These are phyloP conservation scores for Ailanthus altissimus DNA, from an alignment of 345 rosid genomes.

Conservation along the genomic window DNA sequence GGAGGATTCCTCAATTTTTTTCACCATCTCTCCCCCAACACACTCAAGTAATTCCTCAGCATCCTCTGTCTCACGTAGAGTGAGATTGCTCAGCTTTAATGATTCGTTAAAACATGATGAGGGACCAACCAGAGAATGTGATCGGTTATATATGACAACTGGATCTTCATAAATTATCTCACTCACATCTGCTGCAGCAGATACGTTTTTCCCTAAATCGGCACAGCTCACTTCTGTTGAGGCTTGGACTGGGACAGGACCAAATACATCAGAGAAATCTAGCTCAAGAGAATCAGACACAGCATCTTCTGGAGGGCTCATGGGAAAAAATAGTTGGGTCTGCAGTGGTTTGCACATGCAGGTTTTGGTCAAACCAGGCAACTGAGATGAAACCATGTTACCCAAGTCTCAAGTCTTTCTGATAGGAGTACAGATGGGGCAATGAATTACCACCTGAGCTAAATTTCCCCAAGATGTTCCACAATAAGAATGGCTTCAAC, in stretches of 20 bases:
- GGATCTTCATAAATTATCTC: constrained; percentile 68
- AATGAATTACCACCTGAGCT: constrained; percentile 21
- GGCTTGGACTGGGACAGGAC: constrained; percentile 53
- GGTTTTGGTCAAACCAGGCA: constrained; percentile 38
- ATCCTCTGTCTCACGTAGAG: constrained; percentile 48
- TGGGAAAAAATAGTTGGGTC: constrained; percentile 39
- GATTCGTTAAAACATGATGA: constrained; percentile 63
- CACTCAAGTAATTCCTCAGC: constrained; percentile 49
- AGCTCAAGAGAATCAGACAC: constrained; percentile 55
- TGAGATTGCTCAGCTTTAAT: constrained; percentile 63
- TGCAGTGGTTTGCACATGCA: constrained; percentile 33
- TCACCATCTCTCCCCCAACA: constrained; percentile 30
- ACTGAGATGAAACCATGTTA: constrained; percentile 61
- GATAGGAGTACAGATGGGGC: constrained; percentile 23
- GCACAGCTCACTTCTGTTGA: constrained; percentile 32
- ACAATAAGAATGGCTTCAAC: constrained; percentile 28
- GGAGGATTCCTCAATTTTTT: constrained; percentile 41
- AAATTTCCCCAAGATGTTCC: constrained; percentile 21
- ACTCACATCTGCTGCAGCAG: constrained; percentile 33
- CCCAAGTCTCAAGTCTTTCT: neutral
- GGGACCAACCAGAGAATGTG: constrained; percentile 93
- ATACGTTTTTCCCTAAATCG: constrained; percentile 31
- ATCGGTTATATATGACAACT: constrained; percentile 64
- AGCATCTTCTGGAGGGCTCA: constrained; percentile 41
- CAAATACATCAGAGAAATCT: constrained; percentile 76